Base-by-base conservation (phyloP, 768 basidiomycete species). In the Boletales sp. region DNA sequence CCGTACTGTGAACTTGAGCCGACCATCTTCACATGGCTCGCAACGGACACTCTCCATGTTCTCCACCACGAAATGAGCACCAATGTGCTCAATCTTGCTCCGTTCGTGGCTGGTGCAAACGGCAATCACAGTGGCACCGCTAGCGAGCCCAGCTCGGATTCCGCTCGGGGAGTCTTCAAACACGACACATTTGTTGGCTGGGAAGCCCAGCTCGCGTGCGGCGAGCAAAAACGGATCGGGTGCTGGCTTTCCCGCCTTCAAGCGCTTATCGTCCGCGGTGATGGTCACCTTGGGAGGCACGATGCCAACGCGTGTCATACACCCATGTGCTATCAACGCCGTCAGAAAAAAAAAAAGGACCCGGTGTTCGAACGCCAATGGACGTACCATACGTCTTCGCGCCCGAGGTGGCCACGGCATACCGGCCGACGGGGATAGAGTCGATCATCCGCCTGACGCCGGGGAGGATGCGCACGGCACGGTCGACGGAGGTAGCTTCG, bases 101-200 rank as follows among this genome's bases (percentile, higher is more conserved):
- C 83, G 70, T 56, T 80, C 75, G 59, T 90, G 87, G 47, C 78
- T 81, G 9, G 88, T 90, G 71, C 86, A 87, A 10, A 89, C 60
- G 5, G 87, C 88, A 36, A 90, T 74, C 19, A 87, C 86, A 11
- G 75, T 83, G 12, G 84, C 82, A 31, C 88, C 88, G 31, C 83
- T 80, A 0, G 86, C 86, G 31, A 86, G 77, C 11, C 87, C 88
- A 0, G 86, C 80, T 28, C 73, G 72, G 62, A 91, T 83, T 18
- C 86, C 78, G 46, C 74, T 74, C 31, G 81, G 76, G 39, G 81
- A 88, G 60, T 91, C 88, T 61, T 89, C 87, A 44, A 91, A 82
- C 28, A 90, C 88, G 57, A 91, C 77, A 54, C 84, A 86, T n/a
- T 77, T 75, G 42, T 74, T 72, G 41, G 79, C 74, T 6, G 74